Evolutionary conservation across 2,329 filamentous ascomycete species (phyloP).

Genomic region (Fusarium caatingaense): DNA sequence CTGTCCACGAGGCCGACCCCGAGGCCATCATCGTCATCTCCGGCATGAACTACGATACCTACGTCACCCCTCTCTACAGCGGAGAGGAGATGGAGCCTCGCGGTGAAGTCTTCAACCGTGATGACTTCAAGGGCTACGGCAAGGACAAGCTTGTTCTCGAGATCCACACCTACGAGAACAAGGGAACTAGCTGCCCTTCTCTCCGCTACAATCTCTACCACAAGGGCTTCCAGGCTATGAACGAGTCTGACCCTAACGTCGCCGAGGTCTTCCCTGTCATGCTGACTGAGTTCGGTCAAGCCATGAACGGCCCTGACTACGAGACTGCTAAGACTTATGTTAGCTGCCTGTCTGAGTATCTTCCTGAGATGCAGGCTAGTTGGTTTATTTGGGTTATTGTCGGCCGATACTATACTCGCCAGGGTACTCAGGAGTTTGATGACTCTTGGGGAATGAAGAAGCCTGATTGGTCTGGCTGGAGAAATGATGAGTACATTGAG

Average conservation of each 20-base stretch:
- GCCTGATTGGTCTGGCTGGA: constrained; percentile 65
- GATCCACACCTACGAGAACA: constrained; percentile 69
- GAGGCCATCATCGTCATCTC: constrained; percentile 68
- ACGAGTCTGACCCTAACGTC: constrained; percentile 49
- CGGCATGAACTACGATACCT: constrained; percentile 68
- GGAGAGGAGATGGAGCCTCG: constrained; percentile 61
- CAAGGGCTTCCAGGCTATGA: constrained; percentile 65
- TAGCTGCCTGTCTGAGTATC: constrained; percentile 61
- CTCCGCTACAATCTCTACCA: constrained; percentile 60
- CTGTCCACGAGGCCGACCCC: constrained; percentile 63
- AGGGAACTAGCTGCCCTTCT: constrained; percentile 59
- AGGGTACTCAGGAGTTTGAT: constrained; percentile 65
- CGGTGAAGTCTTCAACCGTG: constrained; percentile 55
- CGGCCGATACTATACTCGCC: constrained; percentile 68
- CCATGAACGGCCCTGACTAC: constrained; percentile 60
- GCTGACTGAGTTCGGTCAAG: constrained; percentile 66
- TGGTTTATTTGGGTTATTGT: constrained; percentile 70
- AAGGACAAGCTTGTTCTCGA: constrained; percentile 68
- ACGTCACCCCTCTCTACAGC: constrained; percentile 62
- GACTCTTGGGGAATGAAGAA: constrained; percentile 68
- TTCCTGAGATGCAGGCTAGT: constrained; percentile 61
- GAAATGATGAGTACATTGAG: constrained; percentile 57
- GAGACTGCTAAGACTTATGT: constrained; percentile 58
- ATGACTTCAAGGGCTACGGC: constrained; percentile 61
- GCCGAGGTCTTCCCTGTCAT: constrained; percentile 55